Evolutionary conservation across 2,329 filamentous ascomycete genomes (phyloP).

Genomic region (Calonectria crousiana): DNA sequence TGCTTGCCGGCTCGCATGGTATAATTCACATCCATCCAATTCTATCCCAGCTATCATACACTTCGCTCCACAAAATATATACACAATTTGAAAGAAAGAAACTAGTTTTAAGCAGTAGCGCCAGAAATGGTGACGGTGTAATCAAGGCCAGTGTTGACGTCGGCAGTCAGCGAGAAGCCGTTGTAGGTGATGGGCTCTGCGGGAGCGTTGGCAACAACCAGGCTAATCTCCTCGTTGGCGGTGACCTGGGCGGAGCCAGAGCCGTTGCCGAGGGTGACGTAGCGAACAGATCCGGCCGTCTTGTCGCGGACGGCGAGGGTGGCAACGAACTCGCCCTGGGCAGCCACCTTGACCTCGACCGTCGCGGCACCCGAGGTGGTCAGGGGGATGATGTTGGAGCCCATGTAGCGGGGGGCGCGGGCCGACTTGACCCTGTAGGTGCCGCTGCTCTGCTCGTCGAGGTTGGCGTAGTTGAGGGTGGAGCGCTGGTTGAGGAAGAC

Average conservation of each 20-base stretch:
- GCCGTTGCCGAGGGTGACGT: constrained; percentile 51
- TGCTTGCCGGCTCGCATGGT: background rate
- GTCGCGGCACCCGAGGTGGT: constrained; percentile 47
- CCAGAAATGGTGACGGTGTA: constrained; percentile 53
- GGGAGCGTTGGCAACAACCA: constrained; percentile 64
- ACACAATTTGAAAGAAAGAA: background rate
- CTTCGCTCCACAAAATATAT: background rate
- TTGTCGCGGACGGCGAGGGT: constrained; percentile 54
- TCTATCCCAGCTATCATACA: background rate
- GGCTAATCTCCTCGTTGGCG: constrained; percentile 56
- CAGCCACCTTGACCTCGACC: constrained; percentile 50
- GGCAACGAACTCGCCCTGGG: constrained; percentile 53
- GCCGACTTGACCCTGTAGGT: constrained; percentile 57
- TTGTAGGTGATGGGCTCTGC: constrained; percentile 57
- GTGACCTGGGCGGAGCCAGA: constrained; percentile 49
- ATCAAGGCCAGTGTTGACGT: constrained; percentile 53
- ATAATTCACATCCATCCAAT: background rate
- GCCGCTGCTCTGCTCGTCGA: constrained; percentile 51
- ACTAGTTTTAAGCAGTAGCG: constrained; percentile 38
- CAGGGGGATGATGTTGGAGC: constrained; percentile 62
- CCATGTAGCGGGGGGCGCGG: constrained; percentile 61
- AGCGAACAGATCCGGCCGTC: constrained; percentile 45
- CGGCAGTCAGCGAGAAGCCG: constrained; percentile 53
- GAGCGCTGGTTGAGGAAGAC: constrained; percentile 52
- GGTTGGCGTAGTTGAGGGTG: constrained; percentile 56